Evolutionary conservation across 345 rosid species (phyloP).

Genomic region (Salix viminalis): DNA sequence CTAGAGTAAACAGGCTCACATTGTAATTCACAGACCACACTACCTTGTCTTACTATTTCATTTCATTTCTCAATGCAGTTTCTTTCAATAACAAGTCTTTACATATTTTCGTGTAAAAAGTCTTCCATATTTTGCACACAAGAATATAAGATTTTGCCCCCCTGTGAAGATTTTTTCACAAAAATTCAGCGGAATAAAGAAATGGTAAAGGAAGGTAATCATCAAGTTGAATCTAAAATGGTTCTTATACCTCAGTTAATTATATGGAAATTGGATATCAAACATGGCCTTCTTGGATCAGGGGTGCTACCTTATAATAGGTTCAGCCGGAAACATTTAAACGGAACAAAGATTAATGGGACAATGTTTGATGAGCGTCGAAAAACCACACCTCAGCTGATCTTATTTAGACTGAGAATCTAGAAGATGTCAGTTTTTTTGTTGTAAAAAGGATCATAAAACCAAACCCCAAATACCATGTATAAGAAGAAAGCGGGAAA

Average conservation of each 20-base stretch:
- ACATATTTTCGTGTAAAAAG: too few species aligned
- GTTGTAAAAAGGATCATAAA: conserved; percentile 12
- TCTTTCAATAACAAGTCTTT: too few species aligned
- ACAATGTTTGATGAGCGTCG: conserved; percentile 44
- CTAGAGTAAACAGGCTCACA: too few species aligned
- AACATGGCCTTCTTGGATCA: conserved; percentile 57
- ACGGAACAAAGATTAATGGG: conserved; percentile 71
- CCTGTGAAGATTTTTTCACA: too few species aligned
- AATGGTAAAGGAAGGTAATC: conserved; percentile 45
- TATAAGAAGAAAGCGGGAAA: too few species aligned
- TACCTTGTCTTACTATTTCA: too few species aligned
- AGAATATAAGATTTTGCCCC: too few species aligned
- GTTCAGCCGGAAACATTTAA: conserved; percentile 47
- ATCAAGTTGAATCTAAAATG: conserved; percentile 61
- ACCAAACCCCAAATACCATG: too few species aligned
- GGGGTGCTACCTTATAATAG: conserved; percentile 53
- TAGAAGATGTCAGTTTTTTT: conserved; percentile 35
- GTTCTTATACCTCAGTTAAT: conserved; percentile 45
- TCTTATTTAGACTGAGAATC: conserved; percentile 45
- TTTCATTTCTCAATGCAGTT: too few species aligned
- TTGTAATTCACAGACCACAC: too few species aligned
- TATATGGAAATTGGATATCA: conserved; percentile 50
- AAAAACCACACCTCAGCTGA: conserved; percentile 61
- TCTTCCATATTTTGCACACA: too few species aligned
- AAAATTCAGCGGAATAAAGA: too few species aligned